Base-by-base conservation (phyloP, 768 basidiomycete species). In the Lentinula guzmanii region DNA sequence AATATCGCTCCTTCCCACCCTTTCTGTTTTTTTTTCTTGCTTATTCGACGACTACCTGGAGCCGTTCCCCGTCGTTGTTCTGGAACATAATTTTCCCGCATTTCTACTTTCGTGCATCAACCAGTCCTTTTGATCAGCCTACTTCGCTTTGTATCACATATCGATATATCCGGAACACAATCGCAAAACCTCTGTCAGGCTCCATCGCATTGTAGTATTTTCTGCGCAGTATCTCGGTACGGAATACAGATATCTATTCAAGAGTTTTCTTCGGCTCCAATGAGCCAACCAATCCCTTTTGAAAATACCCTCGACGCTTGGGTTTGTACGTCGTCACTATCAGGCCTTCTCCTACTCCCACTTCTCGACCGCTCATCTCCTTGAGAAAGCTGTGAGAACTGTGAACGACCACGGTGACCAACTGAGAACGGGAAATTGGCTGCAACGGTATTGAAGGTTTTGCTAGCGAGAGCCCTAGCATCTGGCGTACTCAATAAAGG, bases 211-310 rank as follows among this genome's bases (percentile, higher is more conserved):
- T 43, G 15, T 35, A n/a, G 33, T 54, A 15, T 18, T 37, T 41
- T 54, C 18, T 54, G 33, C 53, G 18, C 37, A 42, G 5, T 28
- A 39, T 60, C 28, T 58, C 28, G 21, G 21, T 21, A 21, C 5
- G 42, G 24, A 58, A 15, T 45, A 45, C 43, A 45, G n/a, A 8
- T 18, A 18, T 18, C 43, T 15, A 31, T 18, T 70, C 69, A 70
- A 64, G 65, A 65, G 65, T 75, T 70, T 52, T 86, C 88, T 63
- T 95, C 94, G 11, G 86, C 90, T 45, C 96, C 96, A 61, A 98
- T 86, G 33, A 98, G 78, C 96, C 96, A 98, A 33, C 95, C 95
- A 57, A 98, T 92, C 7, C 96, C 96, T 68, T 89, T 89, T 41
- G 92, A 90, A 45, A 98, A 72, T 3, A 86, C 92, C 35, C 87